Percentiles rank a stretch among this genome's conserved stretches.
Evolutionary conservation across 1,284 basidiomycete genomes (phyloP).

Genomic region (Naganishia albida): DNA sequence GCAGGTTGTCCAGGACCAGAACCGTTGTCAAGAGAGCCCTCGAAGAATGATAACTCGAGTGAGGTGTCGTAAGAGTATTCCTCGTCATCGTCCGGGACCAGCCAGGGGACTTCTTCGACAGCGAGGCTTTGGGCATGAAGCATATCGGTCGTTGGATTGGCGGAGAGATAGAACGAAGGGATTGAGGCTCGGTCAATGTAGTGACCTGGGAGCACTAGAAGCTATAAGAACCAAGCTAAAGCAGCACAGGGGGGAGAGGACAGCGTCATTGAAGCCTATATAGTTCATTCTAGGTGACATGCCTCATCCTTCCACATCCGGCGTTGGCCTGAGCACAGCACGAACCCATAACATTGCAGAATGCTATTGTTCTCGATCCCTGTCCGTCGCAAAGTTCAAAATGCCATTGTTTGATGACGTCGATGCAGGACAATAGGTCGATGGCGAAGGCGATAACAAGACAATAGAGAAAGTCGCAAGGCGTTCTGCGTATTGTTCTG

Average conservation of each 20-base stretch:
- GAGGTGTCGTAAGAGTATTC: conserved; percentile 12
- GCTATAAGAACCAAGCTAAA: not conserved
- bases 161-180: not conserved
- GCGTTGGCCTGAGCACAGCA: not conserved
- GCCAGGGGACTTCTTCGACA: conserved; percentile 2
- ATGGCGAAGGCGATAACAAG: too few relatives aligned
- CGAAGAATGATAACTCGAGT: conserved; percentile 21
- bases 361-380: conserved; percentile 1
- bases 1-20: not conserved
- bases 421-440: not conserved
- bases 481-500: not conserved
- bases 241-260: not conserved
- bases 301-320: not conserved
- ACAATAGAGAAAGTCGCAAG: not conserved
- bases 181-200: too few relatives aligned
- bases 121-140: not conserved
- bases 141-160: not conserved
- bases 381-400: not conserved
- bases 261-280: not conserved
- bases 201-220: not conserved
- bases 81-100: conserved; percentile 21
- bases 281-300: not conserved
- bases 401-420: not conserved
- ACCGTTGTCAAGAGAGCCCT: not conserved
- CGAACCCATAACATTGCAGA: not conserved